Base-by-base conservation (phyloP, 164 flowering plant genomes). In the Vitis riparia region DNA sequence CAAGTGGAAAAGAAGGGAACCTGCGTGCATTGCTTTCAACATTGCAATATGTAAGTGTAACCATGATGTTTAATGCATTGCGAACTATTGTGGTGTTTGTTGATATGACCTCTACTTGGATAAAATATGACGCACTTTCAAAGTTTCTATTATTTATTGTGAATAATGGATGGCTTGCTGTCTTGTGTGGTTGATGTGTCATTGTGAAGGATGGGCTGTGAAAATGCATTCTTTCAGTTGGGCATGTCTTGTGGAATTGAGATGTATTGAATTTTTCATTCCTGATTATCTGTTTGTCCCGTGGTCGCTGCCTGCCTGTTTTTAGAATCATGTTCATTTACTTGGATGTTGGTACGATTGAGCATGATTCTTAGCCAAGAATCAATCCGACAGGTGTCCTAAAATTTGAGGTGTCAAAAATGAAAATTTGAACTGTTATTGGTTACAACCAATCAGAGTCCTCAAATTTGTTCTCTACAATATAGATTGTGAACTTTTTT, bases 11-110 rank as follows among this genome's bases (percentile, higher is more conserved):
- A 79, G 91, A 89, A 75, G 93, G 99, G 62, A 95, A 95, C 73
- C 77, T 95, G 69, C 92, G 99, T n/a, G 99, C 99, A 62, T 78
- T 95, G 86, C 91, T 95, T 71, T 95, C 99, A 29, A 95, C 99
- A 3, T 75, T 95, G 74, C 99, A 95, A 90, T 95, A 95, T 81
- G 99, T 95, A 95, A 68, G 77, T 64, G 30, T 49, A 9, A 19
- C 51, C 65, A 17, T 64, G n/a, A 1, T 49, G 29, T 64, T 49
- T 27, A n/a, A 63, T 16, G 14, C 29, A 63, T 16, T 2, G 16
- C n/a, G 65, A 37, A 27, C 50, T 53, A 13, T 53, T 53, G 15
- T 13, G 44, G 64, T 11, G 12, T 37, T 16, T 27, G 14, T 8
- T 62, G n/a, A n/a, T 32, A 62, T 62, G 64, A 32, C 23, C 48